Evolutionary conservation across 2,329 filamentous ascomycete genomes (phyloP).

Genomic region (Talaromyces sp.): DNA sequence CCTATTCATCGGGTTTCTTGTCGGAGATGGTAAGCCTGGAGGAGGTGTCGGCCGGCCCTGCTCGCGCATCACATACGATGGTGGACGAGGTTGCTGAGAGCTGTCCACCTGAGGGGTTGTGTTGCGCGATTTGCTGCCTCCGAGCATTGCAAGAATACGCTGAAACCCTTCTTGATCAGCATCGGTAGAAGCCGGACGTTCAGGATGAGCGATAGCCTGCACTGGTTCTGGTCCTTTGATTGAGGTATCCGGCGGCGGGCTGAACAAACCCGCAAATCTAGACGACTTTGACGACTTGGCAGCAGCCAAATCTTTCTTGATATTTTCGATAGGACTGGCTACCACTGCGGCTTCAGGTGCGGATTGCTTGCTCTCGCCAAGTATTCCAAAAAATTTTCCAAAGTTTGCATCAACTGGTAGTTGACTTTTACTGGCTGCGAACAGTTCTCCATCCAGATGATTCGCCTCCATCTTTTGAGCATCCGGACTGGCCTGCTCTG

Average conservation of each 20-base stretch:
- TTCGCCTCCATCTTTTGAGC: slow-evolving; percentile 38
- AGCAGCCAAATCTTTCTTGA: slow-evolving; percentile 41
- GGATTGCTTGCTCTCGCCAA: slow-evolving; percentile 49
- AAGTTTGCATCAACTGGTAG: slow-evolving; percentile 64
- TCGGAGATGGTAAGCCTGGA: slow-evolving; percentile 30
- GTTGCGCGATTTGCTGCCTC: slow-evolving; percentile 49
- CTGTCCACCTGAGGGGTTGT: slow-evolving; percentile 44
- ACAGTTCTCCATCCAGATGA: slow-evolving; percentile 49
- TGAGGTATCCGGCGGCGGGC: slow-evolving; percentile 55
- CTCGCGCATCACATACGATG: slow-evolving; percentile 31
- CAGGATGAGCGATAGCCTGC: slow-evolving; percentile 22
- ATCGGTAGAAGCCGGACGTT: slow-evolving; percentile 47
- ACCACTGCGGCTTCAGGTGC: slow-evolving; percentile 34
- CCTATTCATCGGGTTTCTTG: slow-evolving; percentile 17
- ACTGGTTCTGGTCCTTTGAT: slow-evolving; percentile 31
- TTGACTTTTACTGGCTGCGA: slow-evolving; percentile 55
- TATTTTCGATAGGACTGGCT: slow-evolving; percentile 36
- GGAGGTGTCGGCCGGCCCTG: slow-evolving; percentile 24
- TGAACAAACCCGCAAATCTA: slow-evolving; percentile 80
- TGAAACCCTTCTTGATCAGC: slow-evolving; percentile 85
- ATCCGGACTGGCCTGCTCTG: slow-evolving; percentile 22
- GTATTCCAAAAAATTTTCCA: slow-evolving; percentile 73
- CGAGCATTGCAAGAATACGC: slow-evolving; percentile 75
- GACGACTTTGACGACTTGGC: slow-evolving; percentile 66
- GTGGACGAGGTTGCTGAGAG: slow-evolving; percentile 29